These are phyloP conservation scores for Phytophthora aleatoria DNA, from an alignment of 352 stramenopile species.

Conservation along the genomic window DNA sequence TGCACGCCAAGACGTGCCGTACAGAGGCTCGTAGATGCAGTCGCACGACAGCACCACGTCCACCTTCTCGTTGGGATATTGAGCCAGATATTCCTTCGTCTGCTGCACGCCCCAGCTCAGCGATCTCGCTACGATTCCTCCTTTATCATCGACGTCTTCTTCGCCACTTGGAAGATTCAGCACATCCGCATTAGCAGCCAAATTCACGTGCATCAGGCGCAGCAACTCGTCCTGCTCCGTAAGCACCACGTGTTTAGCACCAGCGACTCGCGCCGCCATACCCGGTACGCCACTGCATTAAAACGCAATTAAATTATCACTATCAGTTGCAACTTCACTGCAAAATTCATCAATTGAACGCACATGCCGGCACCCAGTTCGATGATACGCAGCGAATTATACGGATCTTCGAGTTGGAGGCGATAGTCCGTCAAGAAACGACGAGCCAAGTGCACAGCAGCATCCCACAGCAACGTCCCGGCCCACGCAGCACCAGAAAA, in stretches of 20 bases:
- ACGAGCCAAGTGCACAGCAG: constrained; percentile 68
- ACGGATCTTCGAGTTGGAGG: constrained; percentile 33
- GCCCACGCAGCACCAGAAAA: constrained; percentile 94
- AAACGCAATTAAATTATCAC: not conserved
- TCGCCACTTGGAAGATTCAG: constrained; percentile 31
- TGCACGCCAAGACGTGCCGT: constrained; percentile 90
- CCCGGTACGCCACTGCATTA: constrained; percentile 85
- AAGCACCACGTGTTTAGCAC: constrained; percentile 85
- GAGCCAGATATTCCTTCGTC: constrained; percentile 62
- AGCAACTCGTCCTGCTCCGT: constrained; percentile 92
- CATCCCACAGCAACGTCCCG: constrained; percentile 91
- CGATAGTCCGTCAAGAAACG: constrained; percentile 61
- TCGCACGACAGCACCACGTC: constrained; percentile 95
- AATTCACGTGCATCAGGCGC: constrained; percentile 82
- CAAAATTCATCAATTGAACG: constrained; percentile 23
- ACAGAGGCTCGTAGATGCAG: constrained; percentile 95
- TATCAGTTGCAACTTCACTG: not conserved
- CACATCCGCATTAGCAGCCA: constrained; percentile 50
- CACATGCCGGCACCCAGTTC: constrained; percentile 88
- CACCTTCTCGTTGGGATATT: constrained; percentile 61
- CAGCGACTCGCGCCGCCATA: constrained; percentile 89
- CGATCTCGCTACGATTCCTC: constrained; percentile 52
- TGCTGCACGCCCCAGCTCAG: constrained; percentile 86
- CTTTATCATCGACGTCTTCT: constrained; percentile 18
- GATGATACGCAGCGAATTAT: constrained; percentile 54